A percentile compares a stretch with the other conserved stretches of the same genome.
phyloP scores from a whole-genome alignment of 768 basidiomycete species.

The Pleurotus sapidus region DNA sequence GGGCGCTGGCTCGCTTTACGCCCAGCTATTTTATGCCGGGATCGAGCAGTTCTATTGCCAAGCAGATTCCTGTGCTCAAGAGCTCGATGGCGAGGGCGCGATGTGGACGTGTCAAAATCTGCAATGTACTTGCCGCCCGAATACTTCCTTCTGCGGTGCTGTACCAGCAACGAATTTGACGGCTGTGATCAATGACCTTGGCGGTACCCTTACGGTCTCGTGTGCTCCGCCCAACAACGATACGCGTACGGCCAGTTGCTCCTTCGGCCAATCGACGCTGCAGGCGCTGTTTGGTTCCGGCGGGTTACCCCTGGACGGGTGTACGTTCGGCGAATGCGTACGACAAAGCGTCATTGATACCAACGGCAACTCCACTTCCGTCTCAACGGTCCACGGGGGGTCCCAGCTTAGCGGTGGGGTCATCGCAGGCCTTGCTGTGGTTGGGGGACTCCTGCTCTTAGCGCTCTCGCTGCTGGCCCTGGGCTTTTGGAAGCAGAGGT shows the following conservation, averaged over 20 bases:
- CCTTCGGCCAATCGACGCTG: slow-evolving; percentile 75
- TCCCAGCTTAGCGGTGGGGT: slow-evolving; percentile 73
- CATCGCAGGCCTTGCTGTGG: slow-evolving; percentile 86
- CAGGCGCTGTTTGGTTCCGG: slow-evolving; percentile 63
- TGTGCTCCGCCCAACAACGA: slow-evolving; percentile 51
- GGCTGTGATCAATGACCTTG: slow-evolving; percentile 58
- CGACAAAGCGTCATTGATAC: slow-evolving; percentile 73
- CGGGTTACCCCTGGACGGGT: slow-evolving; percentile 73
- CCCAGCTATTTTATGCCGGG: slow-evolving; percentile 76
- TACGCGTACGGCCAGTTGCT: slow-evolving; percentile 55
- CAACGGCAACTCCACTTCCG: slow-evolving; percentile 30
- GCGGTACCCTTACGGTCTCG: slow-evolving; percentile 62
- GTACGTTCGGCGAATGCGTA: slow-evolving; percentile 89
- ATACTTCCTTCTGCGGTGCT: slow-evolving; percentile 75
- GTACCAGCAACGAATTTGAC: slow-evolving; percentile 46
- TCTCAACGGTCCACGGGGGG: slow-evolving; percentile 25
- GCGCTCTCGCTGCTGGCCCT: slow-evolving; percentile 58
- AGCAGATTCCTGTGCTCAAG: slow-evolving; percentile 70
- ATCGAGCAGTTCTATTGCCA: slow-evolving; percentile 87
- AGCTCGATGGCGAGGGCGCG: slow-evolving; percentile 32
- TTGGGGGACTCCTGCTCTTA: slow-evolving; percentile 61
- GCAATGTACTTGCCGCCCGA: slow-evolving; percentile 66
- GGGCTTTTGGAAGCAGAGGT: slow-evolving; percentile 60
- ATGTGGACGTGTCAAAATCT: slow-evolving; percentile 76
- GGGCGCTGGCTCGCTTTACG: slow-evolving; percentile 46